These are phyloP conservation scores for Phytophthora pseudosyringae DNA, from an alignment of 352 stramenopile genomes.

Conservation along the genomic window DNA sequence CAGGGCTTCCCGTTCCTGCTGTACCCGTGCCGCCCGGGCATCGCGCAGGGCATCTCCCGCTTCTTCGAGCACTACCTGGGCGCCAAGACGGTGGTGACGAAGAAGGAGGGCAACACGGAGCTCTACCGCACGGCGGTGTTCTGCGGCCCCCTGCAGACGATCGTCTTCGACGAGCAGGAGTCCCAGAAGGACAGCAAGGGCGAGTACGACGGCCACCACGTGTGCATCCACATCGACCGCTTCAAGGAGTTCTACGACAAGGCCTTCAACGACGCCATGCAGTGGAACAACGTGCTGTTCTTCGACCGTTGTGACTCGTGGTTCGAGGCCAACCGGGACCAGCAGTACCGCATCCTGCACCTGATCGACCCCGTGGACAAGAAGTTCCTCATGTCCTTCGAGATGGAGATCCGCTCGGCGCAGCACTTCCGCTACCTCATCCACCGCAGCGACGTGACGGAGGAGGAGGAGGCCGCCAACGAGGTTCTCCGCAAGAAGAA, in stretches of 20 bases:
- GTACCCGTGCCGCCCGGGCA: slow-evolving; percentile 63
- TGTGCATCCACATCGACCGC: slow-evolving; percentile 77
- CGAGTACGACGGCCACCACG: slow-evolving; percentile 77
- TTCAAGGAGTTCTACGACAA: slow-evolving; percentile 74
- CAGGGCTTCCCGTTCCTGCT: slow-evolving; percentile 68
- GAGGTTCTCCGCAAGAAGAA: slow-evolving; percentile 67
- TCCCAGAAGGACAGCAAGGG: slow-evolving; percentile 58
- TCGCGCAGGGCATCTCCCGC: slow-evolving; percentile 60
- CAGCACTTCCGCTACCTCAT: slow-evolving; percentile 77
- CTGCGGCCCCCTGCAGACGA: slow-evolving; percentile 62
- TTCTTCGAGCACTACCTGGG: slow-evolving; percentile 78
- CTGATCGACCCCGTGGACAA: slow-evolving; percentile 69
- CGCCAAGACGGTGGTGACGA: slow-evolving; percentile 54
- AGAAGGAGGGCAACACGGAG: slow-evolving; percentile 45
- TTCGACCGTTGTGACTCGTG: slow-evolving; percentile 78
- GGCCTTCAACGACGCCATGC: slow-evolving; percentile 61
- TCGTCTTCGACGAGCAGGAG: slow-evolving; percentile 71
- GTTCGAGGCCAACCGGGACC: slow-evolving; percentile 64
- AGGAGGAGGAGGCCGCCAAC: slow-evolving; percentile 58
- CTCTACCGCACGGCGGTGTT: slow-evolving; percentile 54
- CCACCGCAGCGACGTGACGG: slow-evolving; percentile 59
- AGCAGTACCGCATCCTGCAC: slow-evolving; percentile 79
- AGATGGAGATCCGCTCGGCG: slow-evolving; percentile 74
- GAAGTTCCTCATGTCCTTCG: slow-evolving; percentile 68
- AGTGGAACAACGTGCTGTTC: slow-evolving; percentile 79